Evolutionary conservation across 2,329 filamentous ascomycete genomes (phyloP).

Genomic region (Fonsecaea monophora): DNA sequence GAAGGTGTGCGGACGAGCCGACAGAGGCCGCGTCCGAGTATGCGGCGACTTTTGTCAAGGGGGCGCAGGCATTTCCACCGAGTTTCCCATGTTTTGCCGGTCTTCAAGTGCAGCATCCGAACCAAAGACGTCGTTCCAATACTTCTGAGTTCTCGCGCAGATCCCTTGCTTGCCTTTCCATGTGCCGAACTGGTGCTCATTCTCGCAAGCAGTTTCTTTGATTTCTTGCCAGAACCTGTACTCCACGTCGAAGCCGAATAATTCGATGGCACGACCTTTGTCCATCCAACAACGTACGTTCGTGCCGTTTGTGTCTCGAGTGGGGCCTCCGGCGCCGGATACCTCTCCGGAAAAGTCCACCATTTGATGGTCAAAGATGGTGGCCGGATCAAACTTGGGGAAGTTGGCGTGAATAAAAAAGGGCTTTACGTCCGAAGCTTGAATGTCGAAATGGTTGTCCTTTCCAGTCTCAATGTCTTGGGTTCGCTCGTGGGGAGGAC

Average conservation of each 20-base stretch:
- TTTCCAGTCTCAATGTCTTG: constrained; percentile 42
- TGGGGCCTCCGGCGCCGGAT: constrained; percentile 31
- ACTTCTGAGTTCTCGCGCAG: constrained; percentile 45
- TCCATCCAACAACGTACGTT: constrained; percentile 45
- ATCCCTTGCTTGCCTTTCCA: constrained; percentile 46
- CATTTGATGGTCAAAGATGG: constrained; percentile 42
- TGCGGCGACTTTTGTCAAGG: not conserved
- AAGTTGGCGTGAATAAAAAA: constrained; percentile 52
- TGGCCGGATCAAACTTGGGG: constrained; percentile 51
- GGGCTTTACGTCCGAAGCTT: constrained; percentile 43
- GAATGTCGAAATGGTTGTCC: constrained; percentile 39
- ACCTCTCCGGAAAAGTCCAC: constrained; percentile 41
- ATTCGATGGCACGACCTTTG: constrained; percentile 42
- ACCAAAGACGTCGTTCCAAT: constrained; percentile 48
- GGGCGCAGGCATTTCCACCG: constrained; percentile 7
- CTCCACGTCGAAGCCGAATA: constrained; percentile 48
- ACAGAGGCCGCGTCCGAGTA: not conserved
- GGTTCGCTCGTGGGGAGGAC: constrained; percentile 38
- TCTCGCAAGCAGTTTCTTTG: constrained; percentile 48
- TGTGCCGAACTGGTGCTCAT: constrained; percentile 45
- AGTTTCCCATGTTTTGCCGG: constrained; percentile 2
- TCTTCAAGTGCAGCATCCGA: constrained; percentile 5
- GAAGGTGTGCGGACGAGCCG: not conserved
- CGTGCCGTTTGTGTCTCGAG: constrained; percentile 44
- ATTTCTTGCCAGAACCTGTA: constrained; percentile 50